A percentile compares a stretch with the other conserved stretches of the same genome.
Evolutionary conservation across 225 moss, liverwort and hornwort genomes (phyloP).

Genomic region (Pseudisothecium myosuroides): DNA sequence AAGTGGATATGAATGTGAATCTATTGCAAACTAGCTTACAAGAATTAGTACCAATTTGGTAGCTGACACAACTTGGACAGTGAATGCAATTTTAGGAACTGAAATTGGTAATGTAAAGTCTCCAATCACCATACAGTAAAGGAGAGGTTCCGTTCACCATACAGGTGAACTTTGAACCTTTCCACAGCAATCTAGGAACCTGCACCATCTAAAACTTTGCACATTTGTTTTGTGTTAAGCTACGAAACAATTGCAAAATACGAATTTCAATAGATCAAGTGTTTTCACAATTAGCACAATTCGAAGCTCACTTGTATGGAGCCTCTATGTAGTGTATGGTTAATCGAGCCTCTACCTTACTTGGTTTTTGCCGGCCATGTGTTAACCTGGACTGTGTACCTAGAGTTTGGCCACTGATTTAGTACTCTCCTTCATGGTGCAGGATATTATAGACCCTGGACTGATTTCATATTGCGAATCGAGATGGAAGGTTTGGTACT

Average conservation of each 20-base stretch:
- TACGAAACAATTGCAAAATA: not conserved
- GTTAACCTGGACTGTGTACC: not conserved
- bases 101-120: not conserved
- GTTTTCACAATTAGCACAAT: not conserved
- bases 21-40: not conserved
- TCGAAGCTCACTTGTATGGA: not conserved
- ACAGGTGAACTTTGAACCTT: not conserved
- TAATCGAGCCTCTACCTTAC: not conserved
- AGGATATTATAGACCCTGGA: not conserved
- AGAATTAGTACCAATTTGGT: not conserved
- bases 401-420: not conserved
- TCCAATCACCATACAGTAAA: not conserved
- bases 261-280: not conserved
- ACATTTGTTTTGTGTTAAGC: not conserved
- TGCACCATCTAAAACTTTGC: not conserved
- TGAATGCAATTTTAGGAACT: not conserved
- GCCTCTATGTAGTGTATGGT: not conserved
- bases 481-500: constrained; percentile 32
- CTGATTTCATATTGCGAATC: not conserved
- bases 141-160: not conserved
- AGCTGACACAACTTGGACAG: not conserved
- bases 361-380: not conserved
- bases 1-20: not conserved
- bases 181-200: not conserved
- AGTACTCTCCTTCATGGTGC: not conserved